Percentiles rank a stretch among this genome's conserved stretches.
Conservation (phyloP, 1,284 basidiomycete genomes). For the Apiotrichum montevideense region DNA sequence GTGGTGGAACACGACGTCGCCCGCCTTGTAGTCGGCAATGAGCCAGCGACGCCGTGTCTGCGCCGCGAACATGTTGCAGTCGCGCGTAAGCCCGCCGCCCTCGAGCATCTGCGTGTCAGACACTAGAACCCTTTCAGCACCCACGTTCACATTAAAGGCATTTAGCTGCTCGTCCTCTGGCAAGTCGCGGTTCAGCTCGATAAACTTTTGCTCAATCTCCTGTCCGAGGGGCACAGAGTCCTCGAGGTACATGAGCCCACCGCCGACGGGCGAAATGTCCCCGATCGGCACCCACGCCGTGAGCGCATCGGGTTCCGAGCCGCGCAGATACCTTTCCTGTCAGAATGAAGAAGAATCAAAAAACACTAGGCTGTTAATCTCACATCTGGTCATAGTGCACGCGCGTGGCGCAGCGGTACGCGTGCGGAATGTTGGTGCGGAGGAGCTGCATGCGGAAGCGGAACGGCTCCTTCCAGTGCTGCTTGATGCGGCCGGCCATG, state of each 20-base stretch:
- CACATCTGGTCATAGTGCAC: constrained; percentile 20
- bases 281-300: constrained; percentile 35
- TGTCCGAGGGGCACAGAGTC: constrained; percentile 17
- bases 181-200: constrained; percentile 2
- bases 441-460: constrained; percentile 15
- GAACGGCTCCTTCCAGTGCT: constrained; percentile 12
- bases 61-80: not conserved
- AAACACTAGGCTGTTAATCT: too few relatives aligned
- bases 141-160: constrained; percentile 29
- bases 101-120: constrained; percentile 2
- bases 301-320: constrained; percentile 7
- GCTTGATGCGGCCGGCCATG: constrained; percentile 7
- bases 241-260: constrained; percentile 32
- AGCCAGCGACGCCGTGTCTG: constrained; percentile 11
- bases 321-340: not conserved
- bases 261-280: constrained; percentile 19
- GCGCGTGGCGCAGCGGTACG: constrained; percentile 6
- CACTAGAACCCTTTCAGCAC: not conserved
- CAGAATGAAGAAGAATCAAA: too few relatives aligned
- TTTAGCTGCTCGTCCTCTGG: constrained; percentile 17
- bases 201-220: constrained; percentile 23
- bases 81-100: constrained; percentile 12
- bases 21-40: constrained; percentile 15
- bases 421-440: constrained; percentile 16
- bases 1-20: constrained; percentile 22